Evolutionary conservation across 805 yeast species (phyloP).

Genomic region (Trichomonascus vanleenenianus): DNA sequence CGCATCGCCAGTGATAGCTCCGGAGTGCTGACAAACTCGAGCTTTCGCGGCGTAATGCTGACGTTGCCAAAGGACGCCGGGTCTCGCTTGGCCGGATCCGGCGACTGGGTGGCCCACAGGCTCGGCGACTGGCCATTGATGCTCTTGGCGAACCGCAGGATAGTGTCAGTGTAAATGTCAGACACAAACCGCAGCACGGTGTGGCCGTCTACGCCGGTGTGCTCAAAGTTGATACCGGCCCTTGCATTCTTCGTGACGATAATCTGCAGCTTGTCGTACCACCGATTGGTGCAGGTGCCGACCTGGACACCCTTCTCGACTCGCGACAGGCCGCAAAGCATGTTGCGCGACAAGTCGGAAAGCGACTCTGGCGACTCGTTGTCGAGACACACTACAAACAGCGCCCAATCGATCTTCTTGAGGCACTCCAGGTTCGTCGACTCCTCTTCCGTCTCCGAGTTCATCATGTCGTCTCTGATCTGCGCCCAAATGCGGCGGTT

Average conservation of each 20-base stretch:
- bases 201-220: slow-evolving; percentile 92
- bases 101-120: slow-evolving; percentile 52
- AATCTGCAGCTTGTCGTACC: slow-evolving; percentile 89
- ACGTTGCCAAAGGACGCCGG: slow-evolving; percentile 39
- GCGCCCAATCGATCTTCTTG: slow-evolving; percentile 68
- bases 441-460: slow-evolving; percentile 32
- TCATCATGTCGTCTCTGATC: slow-evolving; percentile 45
- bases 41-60: slow-evolving; percentile 66
- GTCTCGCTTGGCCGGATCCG: slow-evolving; percentile 38
- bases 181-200: slow-evolving; percentile 82
- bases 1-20: slow-evolving; percentile 73
- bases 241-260: slow-evolving; percentile 83
- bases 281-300: slow-evolving; percentile 89
- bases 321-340: slow-evolving; percentile 78
- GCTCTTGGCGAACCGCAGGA: slow-evolving; percentile 73
- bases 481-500: slow-evolving; percentile 83
- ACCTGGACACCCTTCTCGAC: slow-evolving; percentile 81
- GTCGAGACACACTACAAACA: slow-evolving; percentile 78
- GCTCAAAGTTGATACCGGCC: slow-evolving; percentile 88
- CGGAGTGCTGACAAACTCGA: slow-evolving; percentile 79
- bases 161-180: slow-evolving; percentile 87
- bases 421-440: slow-evolving; percentile 61
- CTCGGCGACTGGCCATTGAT: slow-evolving; percentile 73
- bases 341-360: slow-evolving; percentile 63
- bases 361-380: slow-evolving; percentile 56